A percentile compares a stretch with the other conserved stretches of the same genome.
Evolutionary conservation across 495 filamentous ascomycete species (phyloP).

Genomic region (Peziza echinospora): DNA sequence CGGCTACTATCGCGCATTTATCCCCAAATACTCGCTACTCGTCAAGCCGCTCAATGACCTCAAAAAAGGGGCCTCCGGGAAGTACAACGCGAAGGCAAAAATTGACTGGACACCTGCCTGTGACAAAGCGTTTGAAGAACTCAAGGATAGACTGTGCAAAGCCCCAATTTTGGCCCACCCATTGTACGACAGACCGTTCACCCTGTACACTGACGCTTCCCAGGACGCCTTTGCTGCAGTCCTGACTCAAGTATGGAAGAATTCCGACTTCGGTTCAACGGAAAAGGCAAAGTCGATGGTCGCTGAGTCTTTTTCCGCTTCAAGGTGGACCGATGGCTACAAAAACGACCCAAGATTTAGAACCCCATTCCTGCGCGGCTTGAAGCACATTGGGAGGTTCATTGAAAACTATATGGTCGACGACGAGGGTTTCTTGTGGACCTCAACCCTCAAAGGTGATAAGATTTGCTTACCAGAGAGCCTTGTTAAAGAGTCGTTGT

Average conservation of each 20-base stretch:
- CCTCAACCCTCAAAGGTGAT: neutral
- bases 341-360: neutral
- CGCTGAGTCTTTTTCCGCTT: neutral
- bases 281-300: neutral
- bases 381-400: neutral
- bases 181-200: neutral
- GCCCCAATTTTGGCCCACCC: neutral
- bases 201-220: neutral
- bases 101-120: neutral
- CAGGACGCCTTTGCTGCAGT: neutral
- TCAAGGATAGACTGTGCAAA: neutral
- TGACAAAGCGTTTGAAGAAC: neutral
- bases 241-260: neutral
- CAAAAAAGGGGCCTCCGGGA: neutral
- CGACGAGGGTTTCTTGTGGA: neutral
- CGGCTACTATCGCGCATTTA: constrained; percentile 3
- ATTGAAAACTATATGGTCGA: neutral
- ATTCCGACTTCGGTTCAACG: neutral
- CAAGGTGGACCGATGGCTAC: neutral
- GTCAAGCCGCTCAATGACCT: neutral
- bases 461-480: neutral
- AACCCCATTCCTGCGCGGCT: neutral
- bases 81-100: neutral
- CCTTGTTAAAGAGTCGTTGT: neutral
- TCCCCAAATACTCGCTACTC: neutral